Base-by-base conservation (phyloP, 2,329 filamentous ascomycete genomes). In the Aspergillus terreus region DNA sequence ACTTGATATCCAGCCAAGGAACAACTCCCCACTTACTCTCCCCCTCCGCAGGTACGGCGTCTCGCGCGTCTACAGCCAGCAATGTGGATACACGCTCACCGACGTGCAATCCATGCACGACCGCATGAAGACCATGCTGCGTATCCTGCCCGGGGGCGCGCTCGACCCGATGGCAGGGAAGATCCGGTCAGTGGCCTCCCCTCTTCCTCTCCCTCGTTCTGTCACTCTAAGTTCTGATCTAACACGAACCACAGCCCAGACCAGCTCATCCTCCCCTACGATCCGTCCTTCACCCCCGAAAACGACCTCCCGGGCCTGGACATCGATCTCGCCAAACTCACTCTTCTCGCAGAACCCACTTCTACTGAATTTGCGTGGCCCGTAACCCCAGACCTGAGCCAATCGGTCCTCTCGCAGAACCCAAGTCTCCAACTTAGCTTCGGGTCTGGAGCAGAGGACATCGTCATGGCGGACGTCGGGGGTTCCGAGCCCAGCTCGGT, bases 71-170 rank as follows among this genome's bases (percentile, higher is more conserved):
- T 96, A 90, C 68, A 79, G 83, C 23, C 88, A 96, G 67, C 92
- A 99, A 71, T 95, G 88, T 62, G 80, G 81, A 35, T 99, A 96
- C 67, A 83, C 96, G 21, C 83, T 96, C 44, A 79, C 82, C 3
- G 94, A 97, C 64, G 85, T 86, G 2, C 85, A 92, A 69, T 84
- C 82, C 59, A 84, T 88, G 35, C 85, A 90, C 60, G 81, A 84
- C 54, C 83, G 83, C 58, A 89, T 97, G 80, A 80, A 82, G 58
- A 75, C 82, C 2, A 82, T 91, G 65, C 76, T 88, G 56, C 82
- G 78, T 46, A 72, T 79, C 6, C 68, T 86, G 47, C 74, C 78
- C 35, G 75, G 77, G 15, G 80, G 81, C 51, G 83, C 81, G 17
- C 76, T 90, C 23, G 89, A 95, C 68, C 80, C 81, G 1, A 79